Evolutionary conservation across 1,139 yeast genomes (phyloP).

Genomic region (Pichia sp.): DNA sequence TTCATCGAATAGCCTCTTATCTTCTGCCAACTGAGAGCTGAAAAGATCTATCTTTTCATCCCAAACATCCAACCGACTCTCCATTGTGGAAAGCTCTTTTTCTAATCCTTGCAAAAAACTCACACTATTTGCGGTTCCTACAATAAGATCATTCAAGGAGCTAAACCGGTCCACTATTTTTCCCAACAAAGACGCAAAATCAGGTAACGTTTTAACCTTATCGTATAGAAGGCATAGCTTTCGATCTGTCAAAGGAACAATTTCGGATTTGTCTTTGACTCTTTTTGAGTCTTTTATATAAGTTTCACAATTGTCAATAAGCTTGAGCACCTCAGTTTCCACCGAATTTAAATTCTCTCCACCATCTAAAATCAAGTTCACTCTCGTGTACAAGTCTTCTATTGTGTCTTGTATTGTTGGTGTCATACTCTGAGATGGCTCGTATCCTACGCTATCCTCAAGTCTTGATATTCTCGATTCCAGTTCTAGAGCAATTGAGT

Average conservation of each 20-base stretch:
- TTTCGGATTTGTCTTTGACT: slow-evolving; percentile 13
- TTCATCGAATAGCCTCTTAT: slow-evolving; percentile 12
- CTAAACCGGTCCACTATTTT: slow-evolving; percentile 21
- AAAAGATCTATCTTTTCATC: slow-evolving; percentile 19
- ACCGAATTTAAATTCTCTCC: slow-evolving; percentile 17
- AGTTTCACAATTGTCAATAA: slow-evolving; percentile 15
- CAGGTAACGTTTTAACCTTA: slow-evolving; percentile 20
- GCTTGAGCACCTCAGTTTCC: slow-evolving; percentile 15
- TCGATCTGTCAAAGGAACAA: slow-evolving; percentile 19
- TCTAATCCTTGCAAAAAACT: slow-evolving; percentile 18
- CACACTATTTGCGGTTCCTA: slow-evolving; percentile 13
- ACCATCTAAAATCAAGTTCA: slow-evolving; percentile 21
- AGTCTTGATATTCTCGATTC: slow-evolving; percentile 19
- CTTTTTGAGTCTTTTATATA: slow-evolving; percentile 16
- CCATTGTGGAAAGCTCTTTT: slow-evolving; percentile 19
- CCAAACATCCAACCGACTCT: slow-evolving; percentile 22
- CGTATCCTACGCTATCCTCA: slow-evolving; percentile 20
- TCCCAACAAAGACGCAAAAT: slow-evolving; percentile 19
- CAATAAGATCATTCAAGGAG: slow-evolving; percentile 19
- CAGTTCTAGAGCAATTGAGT: slow-evolving; percentile 8
- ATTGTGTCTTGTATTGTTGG: slow-evolving; percentile 24
- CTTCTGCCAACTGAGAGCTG: slow-evolving; percentile 15
- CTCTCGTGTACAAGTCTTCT: slow-evolving; percentile 25
- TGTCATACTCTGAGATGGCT: not conserved
- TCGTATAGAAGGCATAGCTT: slow-evolving; percentile 21